These are phyloP conservation scores for Ocimum tenuiflorum DNA, from an alignment of 257 asterid genomes.

Conservation along the genomic window DNA sequence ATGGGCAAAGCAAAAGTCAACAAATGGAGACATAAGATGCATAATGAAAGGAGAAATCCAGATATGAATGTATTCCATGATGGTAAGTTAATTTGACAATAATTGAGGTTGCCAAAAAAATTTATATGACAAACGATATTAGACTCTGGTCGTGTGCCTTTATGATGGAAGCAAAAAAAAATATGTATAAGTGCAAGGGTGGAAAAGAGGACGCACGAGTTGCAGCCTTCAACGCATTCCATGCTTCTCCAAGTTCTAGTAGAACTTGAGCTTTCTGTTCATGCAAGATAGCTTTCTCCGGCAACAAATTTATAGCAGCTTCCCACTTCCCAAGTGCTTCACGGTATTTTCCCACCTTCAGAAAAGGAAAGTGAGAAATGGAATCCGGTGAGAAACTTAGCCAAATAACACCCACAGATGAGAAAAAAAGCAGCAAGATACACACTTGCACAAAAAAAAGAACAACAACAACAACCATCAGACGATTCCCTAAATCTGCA, in stretches of 20 bases:
- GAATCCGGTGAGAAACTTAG: not conserved
- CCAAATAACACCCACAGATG: not conserved
- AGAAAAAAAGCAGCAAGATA: not conserved
- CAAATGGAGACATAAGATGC: not conserved
- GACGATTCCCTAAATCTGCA: not conserved
- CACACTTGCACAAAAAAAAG: no score
- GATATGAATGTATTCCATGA: not conserved
- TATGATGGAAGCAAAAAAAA: not conserved
- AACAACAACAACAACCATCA: not conserved
- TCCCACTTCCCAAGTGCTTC: conserved; percentile 96
- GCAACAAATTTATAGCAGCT: conserved; percentile 60
- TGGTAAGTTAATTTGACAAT: not conserved
- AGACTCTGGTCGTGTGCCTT: not conserved
- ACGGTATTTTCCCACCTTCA: conserved; percentile 62
- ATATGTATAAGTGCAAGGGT: not conserved
- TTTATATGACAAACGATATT: not conserved
- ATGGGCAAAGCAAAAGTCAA: conserved; percentile 21
- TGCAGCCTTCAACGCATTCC: conserved; percentile 84
- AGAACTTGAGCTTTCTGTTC: conserved; percentile 89
- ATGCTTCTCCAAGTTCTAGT: conserved; percentile 83
- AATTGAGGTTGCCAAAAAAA: not conserved
- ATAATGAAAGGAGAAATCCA: not conserved
- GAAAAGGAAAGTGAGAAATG: not conserved
- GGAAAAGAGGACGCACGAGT: conserved; percentile 42
- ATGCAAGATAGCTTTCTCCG: conserved; percentile 65